Percentiles rank a stretch among this genome's conserved stretches.
Evolutionary conservation across 2,329 filamentous ascomycete species (phyloP).

Genomic region (Clarireedia monteithiana): DNA sequence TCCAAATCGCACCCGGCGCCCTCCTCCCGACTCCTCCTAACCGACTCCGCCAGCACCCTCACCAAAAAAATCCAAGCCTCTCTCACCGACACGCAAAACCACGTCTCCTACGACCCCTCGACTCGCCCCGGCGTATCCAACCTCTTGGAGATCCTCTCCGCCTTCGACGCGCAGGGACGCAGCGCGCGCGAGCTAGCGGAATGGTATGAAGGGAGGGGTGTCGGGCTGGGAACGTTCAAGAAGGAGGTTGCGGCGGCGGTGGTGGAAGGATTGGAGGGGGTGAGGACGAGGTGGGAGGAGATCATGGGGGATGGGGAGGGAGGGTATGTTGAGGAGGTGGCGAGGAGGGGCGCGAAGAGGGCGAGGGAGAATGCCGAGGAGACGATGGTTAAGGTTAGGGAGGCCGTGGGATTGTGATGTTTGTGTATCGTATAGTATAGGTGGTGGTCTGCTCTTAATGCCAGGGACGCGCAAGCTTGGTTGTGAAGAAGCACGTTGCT

Average conservation of each 20-base stretch:
- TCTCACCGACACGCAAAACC: conserved; percentile 62
- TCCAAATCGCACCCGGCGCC: conserved; percentile 75
- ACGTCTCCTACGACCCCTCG: conserved; percentile 64
- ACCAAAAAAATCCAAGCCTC: conserved; percentile 62
- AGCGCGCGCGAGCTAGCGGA: conserved; percentile 35
- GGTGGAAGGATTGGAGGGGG: conserved; percentile 40
- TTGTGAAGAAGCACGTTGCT: background rate
- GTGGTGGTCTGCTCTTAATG: background rate
- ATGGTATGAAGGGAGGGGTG: conserved; percentile 28
- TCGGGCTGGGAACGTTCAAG: conserved; percentile 54
- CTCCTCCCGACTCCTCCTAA: conserved; percentile 75
- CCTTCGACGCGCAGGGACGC: conserved; percentile 46
- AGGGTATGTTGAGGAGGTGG: conserved; percentile 50
- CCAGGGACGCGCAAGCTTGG: background rate
- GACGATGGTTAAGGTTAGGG: conserved; percentile 39
- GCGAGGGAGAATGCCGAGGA: conserved; percentile 53
- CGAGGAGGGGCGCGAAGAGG: conserved; percentile 48
- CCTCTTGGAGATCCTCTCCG: conserved; percentile 69
- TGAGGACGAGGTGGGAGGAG: conserved; percentile 49
- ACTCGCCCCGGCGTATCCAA: conserved; percentile 79
- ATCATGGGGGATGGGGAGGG: conserved; percentile 39
- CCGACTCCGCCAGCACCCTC: conserved; percentile 59
- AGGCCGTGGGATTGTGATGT: conserved; percentile 34
- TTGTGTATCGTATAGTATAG: too few species aligned
- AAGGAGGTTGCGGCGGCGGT: conserved; percentile 53